These are phyloP conservation scores for Melastoma malabathricum DNA, from an alignment of 345 rosid species.

Conservation along the genomic window DNA sequence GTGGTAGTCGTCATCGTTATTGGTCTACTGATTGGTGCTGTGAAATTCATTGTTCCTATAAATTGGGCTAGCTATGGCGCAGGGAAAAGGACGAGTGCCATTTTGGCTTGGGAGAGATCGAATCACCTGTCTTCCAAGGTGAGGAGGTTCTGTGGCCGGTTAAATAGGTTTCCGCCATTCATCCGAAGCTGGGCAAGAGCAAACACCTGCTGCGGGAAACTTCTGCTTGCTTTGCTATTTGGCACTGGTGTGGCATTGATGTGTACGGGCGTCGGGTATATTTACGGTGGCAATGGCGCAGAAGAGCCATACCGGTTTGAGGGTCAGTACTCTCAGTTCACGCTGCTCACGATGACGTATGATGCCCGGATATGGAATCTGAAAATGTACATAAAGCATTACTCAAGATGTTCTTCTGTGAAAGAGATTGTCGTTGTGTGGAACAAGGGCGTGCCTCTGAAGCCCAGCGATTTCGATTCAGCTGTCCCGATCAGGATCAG, in stretches of 20 bases:
- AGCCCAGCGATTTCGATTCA: conserved; percentile 48
- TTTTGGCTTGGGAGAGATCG: conserved; percentile 38
- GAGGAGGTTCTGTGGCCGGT: conserved; percentile 53
- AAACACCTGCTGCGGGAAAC: conserved; percentile 36
- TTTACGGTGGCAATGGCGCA: conserved; percentile 79
- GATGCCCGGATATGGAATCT: conserved; percentile 97
- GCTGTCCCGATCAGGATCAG: conserved; percentile 85
- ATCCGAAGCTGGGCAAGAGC: conserved; percentile 53
- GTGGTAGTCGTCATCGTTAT: conserved; percentile 30
- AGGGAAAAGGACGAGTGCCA: conserved; percentile 44
- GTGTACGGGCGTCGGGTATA: conserved; percentile 42
- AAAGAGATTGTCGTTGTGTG: conserved; percentile 89
- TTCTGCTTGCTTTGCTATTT: conserved; percentile 31
- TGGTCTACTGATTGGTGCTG: conserved; percentile 60
- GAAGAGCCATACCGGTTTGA: conserved; percentile 50
- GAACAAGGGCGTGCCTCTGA: conserved; percentile 86
- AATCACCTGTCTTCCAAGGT: conserved; percentile 40
- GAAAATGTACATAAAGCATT: conserved; percentile 82
- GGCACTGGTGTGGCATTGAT: conserved; percentile 32
- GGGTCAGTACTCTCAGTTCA: conserved; percentile 76
- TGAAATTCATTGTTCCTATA: conserved; percentile 69
- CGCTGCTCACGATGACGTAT: conserved; percentile 83
- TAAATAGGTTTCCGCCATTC: conserved; percentile 47
- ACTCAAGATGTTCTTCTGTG: conserved; percentile 85
- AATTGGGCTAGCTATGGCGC: conserved; percentile 63